Conservation (phyloP, 1,139 yeast genomes). For the Yamadazyma spencermartinsiae region DNA sequence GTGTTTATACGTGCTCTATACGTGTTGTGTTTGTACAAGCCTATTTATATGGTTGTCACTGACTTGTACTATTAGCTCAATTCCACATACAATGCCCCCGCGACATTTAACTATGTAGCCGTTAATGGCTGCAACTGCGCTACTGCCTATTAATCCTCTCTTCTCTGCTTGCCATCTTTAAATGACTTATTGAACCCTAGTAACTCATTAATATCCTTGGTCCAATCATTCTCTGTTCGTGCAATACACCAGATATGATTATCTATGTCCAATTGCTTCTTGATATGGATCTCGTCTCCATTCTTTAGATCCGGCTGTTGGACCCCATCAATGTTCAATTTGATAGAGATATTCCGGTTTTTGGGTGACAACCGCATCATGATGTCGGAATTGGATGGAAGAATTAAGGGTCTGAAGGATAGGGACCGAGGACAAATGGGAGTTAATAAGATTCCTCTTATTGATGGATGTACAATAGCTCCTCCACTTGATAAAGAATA, state of each 20-base stretch:
- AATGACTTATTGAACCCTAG: constrained; percentile 87
- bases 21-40: too few species aligned
- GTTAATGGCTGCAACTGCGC: too few species aligned
- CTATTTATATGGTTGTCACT: too few species aligned
- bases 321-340: constrained; percentile 78
- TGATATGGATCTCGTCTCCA: constrained; percentile 78
- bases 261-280: constrained; percentile 15
- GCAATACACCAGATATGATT: constrained; percentile 91
- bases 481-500: constrained; percentile 91
- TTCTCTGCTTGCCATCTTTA: constrained; percentile 29
- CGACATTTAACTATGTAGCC: too few species aligned
- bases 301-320: constrained; percentile 65
- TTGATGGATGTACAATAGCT: constrained; percentile 86
- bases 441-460: constrained; percentile 76
- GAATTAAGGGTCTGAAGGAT: constrained; percentile 79
- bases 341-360: constrained; percentile 44
- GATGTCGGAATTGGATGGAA: constrained; percentile 73
- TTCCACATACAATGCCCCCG: too few species aligned
- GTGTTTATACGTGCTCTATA: too few species aligned
- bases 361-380: constrained; percentile 61
- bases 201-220: constrained; percentile 79
- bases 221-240: constrained; percentile 84
- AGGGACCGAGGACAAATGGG: constrained; percentile 91
- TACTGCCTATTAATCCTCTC: not conserved
- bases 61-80: too few species aligned